Percentiles rank a stretch among this genome's conserved stretches.
Evolutionary conservation across 805 yeast genomes (phyloP).

Genomic region (Myxozyma sirexii): DNA sequence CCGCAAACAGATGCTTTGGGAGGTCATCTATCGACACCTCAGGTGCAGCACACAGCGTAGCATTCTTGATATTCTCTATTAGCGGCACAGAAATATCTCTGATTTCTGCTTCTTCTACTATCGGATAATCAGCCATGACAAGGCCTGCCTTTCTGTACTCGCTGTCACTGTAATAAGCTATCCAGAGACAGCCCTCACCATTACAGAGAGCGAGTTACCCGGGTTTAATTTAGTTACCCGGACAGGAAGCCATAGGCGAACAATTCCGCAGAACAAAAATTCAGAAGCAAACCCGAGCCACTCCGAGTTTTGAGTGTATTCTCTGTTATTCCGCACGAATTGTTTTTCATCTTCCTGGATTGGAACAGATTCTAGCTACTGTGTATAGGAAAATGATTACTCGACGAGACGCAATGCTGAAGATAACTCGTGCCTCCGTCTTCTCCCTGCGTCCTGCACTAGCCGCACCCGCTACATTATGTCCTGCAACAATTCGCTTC

Average conservation of each 20-base stretch:
- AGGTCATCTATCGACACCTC: background rate
- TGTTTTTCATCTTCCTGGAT: background rate
- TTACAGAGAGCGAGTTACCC: background rate
- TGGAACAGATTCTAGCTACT: background rate
- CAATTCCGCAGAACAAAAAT: background rate
- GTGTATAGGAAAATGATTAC: background rate
- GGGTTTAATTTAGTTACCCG: constrained; percentile 2
- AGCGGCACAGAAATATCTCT: background rate
- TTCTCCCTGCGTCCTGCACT: constrained; percentile 1
- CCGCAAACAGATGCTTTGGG: constrained; percentile 16
- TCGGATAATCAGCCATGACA: background rate
- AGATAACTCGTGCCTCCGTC: background rate
- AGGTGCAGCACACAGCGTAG: background rate
- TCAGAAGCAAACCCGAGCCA: background rate
- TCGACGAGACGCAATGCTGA: constrained; percentile 3
- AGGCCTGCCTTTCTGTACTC: background rate
- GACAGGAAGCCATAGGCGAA: background rate
- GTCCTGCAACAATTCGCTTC: constrained; percentile 1
- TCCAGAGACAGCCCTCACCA: background rate
- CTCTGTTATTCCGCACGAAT: background rate
- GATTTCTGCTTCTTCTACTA: background rate
- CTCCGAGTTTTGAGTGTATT: background rate
- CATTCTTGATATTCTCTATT: background rate
- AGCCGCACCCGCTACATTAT: background rate
- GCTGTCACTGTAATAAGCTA: background rate